Evolutionary conservation across 495 filamentous ascomycete species (phyloP), one percentile per base, ranked within the genome.

Genomic region (Usnea hakonensis): DNA sequence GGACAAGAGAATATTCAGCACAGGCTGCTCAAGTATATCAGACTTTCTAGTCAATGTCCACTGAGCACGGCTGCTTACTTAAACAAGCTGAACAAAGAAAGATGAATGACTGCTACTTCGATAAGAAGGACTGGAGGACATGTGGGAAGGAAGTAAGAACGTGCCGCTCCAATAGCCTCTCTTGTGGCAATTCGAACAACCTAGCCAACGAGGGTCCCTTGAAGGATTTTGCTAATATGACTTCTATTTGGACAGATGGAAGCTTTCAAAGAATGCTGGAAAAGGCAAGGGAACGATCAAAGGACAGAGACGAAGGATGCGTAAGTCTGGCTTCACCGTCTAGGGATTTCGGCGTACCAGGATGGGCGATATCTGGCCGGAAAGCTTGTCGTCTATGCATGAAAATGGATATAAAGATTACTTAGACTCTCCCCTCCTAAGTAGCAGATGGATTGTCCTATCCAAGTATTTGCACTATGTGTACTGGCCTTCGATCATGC

Each of bases 1-100:
- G 89, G 91, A 98, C 78, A 93, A 97, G 82, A 83, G 94, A 69
- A 98, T 98, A 70, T 94, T 90, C 77, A 96, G 91, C 75, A 97
- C 94, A 7, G 94, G 94, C 35, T 98, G 94, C 68, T 82, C 93
- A 72, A 83, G 94, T 96, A 60, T 41, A 58, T 2, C 10, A 32
- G 26, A 9, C 16, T 19, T 17, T 23, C 7, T 10, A n/a, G 1
- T 5, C 1, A 13, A 37, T 17, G 23, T 11, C 17, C 33, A 13
- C 14, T 41, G 16, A 14, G 7, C 11, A n/a, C 1, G 57, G 58
- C 2, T 23, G 54, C 61, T 66, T 55, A 70, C 32, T 33, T 10
- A 16, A 13, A 14, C 32, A 64, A 97, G 94, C 77, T 36, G 92
- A 98, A 71, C 96, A 97, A 72, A 77, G 82, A 35, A 95, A 85